Evolutionary conservation across 2,329 filamentous ascomycete species (phyloP), one percentile per base, ranked within the genome.

Genomic region (Calonectria montana): DNA sequence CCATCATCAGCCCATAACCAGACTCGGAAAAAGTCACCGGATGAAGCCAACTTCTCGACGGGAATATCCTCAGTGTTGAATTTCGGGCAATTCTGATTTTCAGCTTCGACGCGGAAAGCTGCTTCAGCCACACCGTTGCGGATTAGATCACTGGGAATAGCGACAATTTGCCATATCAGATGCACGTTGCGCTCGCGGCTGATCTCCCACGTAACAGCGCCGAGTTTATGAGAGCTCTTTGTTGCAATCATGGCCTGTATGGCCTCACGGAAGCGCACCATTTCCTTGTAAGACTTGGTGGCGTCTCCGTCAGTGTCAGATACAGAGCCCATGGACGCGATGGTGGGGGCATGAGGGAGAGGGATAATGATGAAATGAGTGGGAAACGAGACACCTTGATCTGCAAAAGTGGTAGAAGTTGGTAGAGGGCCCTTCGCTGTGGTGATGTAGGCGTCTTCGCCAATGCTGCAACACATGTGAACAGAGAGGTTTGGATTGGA

Each of bases 301-400:
- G 92, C 90, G 7, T 88, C 87, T 18, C 87, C 85, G 9, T 90
- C 86, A 0, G 87, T 83, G 43, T 87, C 86, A 16, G 83, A 77
- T 1, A 87, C 82, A 61, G 90, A 87, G 53, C 90, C 86, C 80
- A 97, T 94, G 2, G 89, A 84, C 23, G 90, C 85, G 6, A 98
- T 86, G 0, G 94, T 97, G 0, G 96, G 91, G 9, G 93, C 89
- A 80, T 99, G 97, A 8, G 92, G 89, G 25, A 98, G 88, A 0
- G 97, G 96, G 71, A 98, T 96, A 79, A 99, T 96, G 73, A 99
- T 91, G 79, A 97, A 91, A 82, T 99, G 97, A 23, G 91, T 90
- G 0, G 96, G 94, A 80, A 96, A 97, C 25, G 88, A 85, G 5
- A 98, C 88, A 6, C 90, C 89, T 0, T 92, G 86, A 10, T 87